Evolutionary conservation across 768 basidiomycete genomes (phyloP), one percentile per base, ranked within the genome.

Genomic region (Macrolepiota fuliginosa): DNA sequence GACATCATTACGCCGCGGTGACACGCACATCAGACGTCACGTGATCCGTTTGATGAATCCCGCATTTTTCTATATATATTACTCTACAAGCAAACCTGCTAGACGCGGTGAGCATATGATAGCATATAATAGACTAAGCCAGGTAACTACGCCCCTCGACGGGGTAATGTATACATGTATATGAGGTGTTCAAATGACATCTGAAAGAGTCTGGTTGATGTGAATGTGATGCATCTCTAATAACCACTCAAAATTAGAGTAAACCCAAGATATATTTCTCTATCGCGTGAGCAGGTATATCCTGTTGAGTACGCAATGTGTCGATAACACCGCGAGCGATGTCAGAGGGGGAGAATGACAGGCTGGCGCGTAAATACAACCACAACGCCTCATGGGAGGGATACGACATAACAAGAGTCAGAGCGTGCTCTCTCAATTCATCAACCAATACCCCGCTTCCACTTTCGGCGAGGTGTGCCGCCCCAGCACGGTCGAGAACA

Each of bases 341-440:
- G 35, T 54, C 54, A 4, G 45, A 19, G 11, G 46, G 11, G 5
- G 53, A 54, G 22, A 61, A 42, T 13, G 53, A 47, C 3, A 73
- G 60, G 2, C 67, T 47, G 24, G 68, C 66, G 19, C 84, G 79
- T 49, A 86, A 63, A 71, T 86, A 89, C 63, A 85, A 72, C 87
- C 88, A 90, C 17, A 89, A 76, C 0, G 89, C 71, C 67, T 90
- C 86, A 62, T 87, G 83, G 25, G 74, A 64, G 1, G 89, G 84
- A 66, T 82, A 89, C 19, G 75, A 66, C 11, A 63, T 63, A 17
- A 88, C 69, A 19, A 90, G 79, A 6, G 77, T 74, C 52, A 77
- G 62, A 5, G 83, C 82, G 63, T 88, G 87, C 11, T 71, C 68
- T 25, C 69, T 68, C 10, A 74, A 36, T 64, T 61, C 49, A 46